phyloP scores from a whole-genome alignment of 768 basidiomycete genomes.

The Pluteus cervinus region DNA sequence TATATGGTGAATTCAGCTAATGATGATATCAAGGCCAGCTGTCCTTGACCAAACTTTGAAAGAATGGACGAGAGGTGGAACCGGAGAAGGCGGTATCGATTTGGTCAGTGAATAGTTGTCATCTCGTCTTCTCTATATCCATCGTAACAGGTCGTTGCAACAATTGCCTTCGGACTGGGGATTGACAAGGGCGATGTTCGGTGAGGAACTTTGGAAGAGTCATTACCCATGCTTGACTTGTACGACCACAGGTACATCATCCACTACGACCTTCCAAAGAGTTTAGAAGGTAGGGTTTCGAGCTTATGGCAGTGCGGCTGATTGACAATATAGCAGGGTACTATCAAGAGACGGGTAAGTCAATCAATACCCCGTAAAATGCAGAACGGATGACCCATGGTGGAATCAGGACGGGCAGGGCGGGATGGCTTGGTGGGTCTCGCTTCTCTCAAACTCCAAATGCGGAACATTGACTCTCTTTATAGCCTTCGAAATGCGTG shows the following conservation, averaged over 20 bases:
- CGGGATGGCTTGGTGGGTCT: slow-evolving; percentile 64
- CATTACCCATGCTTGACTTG: neutral
- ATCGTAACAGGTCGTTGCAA: slow-evolving; percentile 56
- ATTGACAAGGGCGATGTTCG: slow-evolving; percentile 81
- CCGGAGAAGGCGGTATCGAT: slow-evolving; percentile 50
- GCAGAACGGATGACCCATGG: slow-evolving; percentile 6
- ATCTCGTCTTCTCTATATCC: neutral
- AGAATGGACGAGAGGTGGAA: slow-evolving; percentile 47
- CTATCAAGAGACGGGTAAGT: slow-evolving; percentile 79
- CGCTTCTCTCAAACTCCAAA: neutral
- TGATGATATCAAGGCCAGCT: slow-evolving; percentile 26
- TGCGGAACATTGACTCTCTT: neutral
- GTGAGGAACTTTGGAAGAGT: slow-evolving; percentile 21
- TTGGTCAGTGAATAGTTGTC: slow-evolving; percentile 36
- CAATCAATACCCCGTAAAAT: neutral
- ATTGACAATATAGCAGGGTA: slow-evolving; percentile 42
- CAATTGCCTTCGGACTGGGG: slow-evolving; percentile 82
- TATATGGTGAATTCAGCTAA: neutral
- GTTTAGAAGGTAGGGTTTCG: slow-evolving; percentile 59
- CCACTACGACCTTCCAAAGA: slow-evolving; percentile 79
- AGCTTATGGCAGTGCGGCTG: slow-evolving; percentile 1
- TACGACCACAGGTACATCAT: slow-evolving; percentile 53
- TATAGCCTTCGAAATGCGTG: slow-evolving; percentile 72
- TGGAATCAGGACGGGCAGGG: slow-evolving; percentile 73
- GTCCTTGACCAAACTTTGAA: slow-evolving; percentile 57